These are phyloP conservation scores for Tinospora cordifolia DNA, from an alignment of 164 flowering plant genomes.

Conservation along the genomic window DNA sequence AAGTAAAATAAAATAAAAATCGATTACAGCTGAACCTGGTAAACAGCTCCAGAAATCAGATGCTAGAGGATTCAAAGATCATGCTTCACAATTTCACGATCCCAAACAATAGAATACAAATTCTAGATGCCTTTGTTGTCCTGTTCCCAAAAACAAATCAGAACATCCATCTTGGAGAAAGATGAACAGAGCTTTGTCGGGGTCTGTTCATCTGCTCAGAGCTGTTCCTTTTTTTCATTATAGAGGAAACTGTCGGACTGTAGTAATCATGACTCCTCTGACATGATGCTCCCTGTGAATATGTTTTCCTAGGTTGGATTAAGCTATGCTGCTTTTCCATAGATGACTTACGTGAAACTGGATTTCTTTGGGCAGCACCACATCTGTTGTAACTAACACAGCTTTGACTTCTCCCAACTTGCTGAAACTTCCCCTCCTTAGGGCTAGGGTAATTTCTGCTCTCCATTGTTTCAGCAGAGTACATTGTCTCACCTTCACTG, in stretches of 20 bases:
- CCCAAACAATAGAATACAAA: not conserved
- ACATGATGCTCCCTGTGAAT: slow-evolving; percentile 68
- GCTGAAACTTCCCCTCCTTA: slow-evolving; percentile 53
- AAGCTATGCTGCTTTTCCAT: slow-evolving; percentile 59
- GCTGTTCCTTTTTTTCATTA: slow-evolving; percentile 74
- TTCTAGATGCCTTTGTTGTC: not conserved
- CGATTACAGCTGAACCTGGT: slow-evolving; percentile 17
- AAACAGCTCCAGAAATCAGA: slow-evolving; percentile 6
- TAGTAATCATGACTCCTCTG: slow-evolving; percentile 70
- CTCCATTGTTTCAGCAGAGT: slow-evolving; percentile 96
- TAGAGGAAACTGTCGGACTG: slow-evolving; percentile 87
- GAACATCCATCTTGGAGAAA: slow-evolving; percentile 68
- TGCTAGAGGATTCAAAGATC: slow-evolving; percentile 7
- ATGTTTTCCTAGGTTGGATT: slow-evolving; percentile 52
- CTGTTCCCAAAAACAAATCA: slow-evolving; percentile 21
- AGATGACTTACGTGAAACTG: slow-evolving; percentile 31
- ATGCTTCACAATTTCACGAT: not conserved
- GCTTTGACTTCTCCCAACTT: slow-evolving; percentile 90
- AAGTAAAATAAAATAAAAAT: slow-evolving; percentile 16
- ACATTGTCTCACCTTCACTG: slow-evolving; percentile 92
- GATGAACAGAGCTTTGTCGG: slow-evolving; percentile 46
- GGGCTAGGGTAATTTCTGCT: slow-evolving; percentile 82
- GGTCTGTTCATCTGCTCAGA: slow-evolving; percentile 42
- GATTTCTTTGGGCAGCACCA: slow-evolving; percentile 44
- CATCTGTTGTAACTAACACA: slow-evolving; percentile 78